Conservation (phyloP, 169 alveolate species). For the Eimeria brunetti region DNA sequence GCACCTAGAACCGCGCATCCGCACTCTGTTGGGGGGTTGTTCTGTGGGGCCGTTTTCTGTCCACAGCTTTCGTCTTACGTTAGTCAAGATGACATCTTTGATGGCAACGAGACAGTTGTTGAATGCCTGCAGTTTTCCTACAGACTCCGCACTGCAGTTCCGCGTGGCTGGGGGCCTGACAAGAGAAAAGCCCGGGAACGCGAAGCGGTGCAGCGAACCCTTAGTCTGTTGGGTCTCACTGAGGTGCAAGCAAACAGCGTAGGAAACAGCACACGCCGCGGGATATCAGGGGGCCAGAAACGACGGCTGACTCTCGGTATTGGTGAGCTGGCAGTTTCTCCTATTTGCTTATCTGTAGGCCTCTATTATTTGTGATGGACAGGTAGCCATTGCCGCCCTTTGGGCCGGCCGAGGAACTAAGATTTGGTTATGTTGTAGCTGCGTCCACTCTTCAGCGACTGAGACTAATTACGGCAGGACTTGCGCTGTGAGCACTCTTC, state of each 20-base stretch:
- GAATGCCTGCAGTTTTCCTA: constrained; percentile 69
- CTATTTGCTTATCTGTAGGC: background rate
- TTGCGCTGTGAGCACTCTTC: background rate
- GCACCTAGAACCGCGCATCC: background rate
- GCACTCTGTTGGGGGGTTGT: background rate
- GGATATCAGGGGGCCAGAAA: constrained; percentile 72
- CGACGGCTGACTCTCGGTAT: constrained; percentile 64
- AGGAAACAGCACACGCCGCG: constrained; percentile 17
- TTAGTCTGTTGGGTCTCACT: constrained; percentile 35
- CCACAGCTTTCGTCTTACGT: constrained; percentile 40
- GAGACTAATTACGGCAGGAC: background rate
- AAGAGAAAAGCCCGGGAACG: background rate
- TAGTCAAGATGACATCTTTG: constrained; percentile 53
- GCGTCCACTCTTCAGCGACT: background rate
- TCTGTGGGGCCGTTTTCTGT: background rate
- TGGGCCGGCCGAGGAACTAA: background rate
- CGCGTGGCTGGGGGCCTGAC: constrained; percentile 24
- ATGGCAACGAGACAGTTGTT: constrained; percentile 62
- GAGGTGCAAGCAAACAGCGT: constrained; percentile 41
- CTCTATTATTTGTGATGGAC: background rate
- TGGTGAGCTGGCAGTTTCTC: background rate
- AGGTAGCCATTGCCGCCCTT: background rate
- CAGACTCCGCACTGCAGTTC: constrained; percentile 46
- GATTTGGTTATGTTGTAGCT: background rate
- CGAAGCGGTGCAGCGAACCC: constrained; percentile 40